Evolutionary conservation across 1,139 yeast genomes (phyloP).

Genomic region (Geotrichum siamense): DNA sequence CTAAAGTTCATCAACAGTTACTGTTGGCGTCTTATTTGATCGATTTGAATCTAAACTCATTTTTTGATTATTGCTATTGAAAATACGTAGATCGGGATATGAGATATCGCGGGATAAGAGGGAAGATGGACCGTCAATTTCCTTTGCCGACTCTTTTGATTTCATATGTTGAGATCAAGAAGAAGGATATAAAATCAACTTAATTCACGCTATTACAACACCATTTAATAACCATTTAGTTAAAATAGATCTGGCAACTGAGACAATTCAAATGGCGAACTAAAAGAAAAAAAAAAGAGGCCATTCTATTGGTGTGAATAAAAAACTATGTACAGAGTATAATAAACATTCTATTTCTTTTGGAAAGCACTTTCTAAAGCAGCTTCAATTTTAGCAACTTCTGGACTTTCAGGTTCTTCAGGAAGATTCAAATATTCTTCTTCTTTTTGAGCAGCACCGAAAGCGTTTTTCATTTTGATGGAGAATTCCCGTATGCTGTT

Average conservation of each 20-base stretch:
- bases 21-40: constrained; percentile 3
- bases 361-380: constrained; percentile 32
- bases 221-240: too few species aligned
- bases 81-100: constrained; percentile 12
- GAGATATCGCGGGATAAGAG: constrained; percentile 7
- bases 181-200: too few species aligned
- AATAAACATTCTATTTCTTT: constrained; percentile 16
- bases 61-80: constrained; percentile 2
- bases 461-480: constrained; percentile 50
- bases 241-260: too few species aligned
- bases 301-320: too few species aligned
- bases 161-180: neutral
- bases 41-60: constrained; percentile 13
- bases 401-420: constrained; percentile 45
- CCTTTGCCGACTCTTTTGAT: neutral
- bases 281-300: too few species aligned
- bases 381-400: constrained; percentile 50
- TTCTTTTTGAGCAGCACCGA: constrained; percentile 59
- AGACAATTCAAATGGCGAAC: too few species aligned
- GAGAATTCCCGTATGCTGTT: constrained; percentile 66
- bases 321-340: neutral
- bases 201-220: too few species aligned
- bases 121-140: neutral
- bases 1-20: constrained; percentile 28
- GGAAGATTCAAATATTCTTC: constrained; percentile 45